Evolutionary conservation across 148 eudicot species (phyloP).

Genomic region (Silene uniflora): DNA sequence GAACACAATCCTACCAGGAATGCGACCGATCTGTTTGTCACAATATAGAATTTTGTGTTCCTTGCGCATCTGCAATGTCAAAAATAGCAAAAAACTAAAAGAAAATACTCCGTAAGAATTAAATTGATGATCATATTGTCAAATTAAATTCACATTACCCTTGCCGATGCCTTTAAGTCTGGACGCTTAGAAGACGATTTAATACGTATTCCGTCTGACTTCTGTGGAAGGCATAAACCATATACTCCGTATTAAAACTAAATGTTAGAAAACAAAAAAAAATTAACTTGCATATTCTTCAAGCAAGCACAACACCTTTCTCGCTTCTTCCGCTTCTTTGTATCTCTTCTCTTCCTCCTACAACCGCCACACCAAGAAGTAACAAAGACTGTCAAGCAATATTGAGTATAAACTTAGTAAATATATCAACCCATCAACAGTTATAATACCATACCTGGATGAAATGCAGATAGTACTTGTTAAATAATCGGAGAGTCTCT

Average conservation of each 20-base stretch:
- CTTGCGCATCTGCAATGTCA: slow-evolving; percentile 53
- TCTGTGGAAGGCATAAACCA: slow-evolving; percentile 6
- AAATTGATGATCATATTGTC: neutral
- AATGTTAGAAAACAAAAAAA: neutral
- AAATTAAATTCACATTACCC: slow-evolving; percentile 25
- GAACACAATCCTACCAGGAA: slow-evolving; percentile 58
- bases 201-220: slow-evolving; percentile 5
- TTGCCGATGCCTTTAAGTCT: slow-evolving; percentile 37
- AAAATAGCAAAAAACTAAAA: neutral
- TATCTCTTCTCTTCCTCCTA: slow-evolving; percentile 79
- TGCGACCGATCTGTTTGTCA: slow-evolving; percentile 50
- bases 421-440: neutral
- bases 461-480: slow-evolving; percentile 61
- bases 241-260: neutral
- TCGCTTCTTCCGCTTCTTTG: slow-evolving; percentile 25
- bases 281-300: neutral
- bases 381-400: neutral
- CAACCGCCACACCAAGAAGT: slow-evolving; percentile 3
- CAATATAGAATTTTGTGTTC: slow-evolving; percentile 33
- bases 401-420: neutral
- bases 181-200: slow-evolving; percentile 36
- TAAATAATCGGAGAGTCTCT: slow-evolving; percentile 51
- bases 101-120: no score
- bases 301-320: slow-evolving; percentile 23
- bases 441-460: slow-evolving; percentile 48